Evolutionary conservation across 495 filamentous ascomycete genomes (phyloP).

Genomic region (Lichina pygmaea): DNA sequence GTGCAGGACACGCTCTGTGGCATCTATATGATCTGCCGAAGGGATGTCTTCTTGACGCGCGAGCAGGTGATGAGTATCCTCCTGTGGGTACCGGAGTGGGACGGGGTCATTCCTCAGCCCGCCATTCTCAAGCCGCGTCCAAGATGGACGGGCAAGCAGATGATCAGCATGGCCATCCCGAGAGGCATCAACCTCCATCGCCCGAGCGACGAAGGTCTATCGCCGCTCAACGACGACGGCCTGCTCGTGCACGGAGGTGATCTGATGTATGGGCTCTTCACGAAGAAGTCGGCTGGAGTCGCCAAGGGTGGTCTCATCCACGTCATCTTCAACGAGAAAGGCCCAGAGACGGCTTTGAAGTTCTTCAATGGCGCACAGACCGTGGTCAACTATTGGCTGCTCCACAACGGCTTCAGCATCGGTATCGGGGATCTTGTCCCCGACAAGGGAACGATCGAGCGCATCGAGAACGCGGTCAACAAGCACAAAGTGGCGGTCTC

Average conservation of each 20-base stretch:
- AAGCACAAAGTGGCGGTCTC: constrained; percentile 57
- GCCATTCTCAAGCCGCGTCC: constrained; percentile 78
- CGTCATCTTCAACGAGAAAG: constrained; percentile 87
- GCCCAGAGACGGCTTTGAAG: constrained; percentile 50
- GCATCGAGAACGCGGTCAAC: constrained; percentile 54
- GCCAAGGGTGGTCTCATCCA: constrained; percentile 72
- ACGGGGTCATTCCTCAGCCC: constrained; percentile 73
- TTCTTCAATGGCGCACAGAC: constrained; percentile 92
- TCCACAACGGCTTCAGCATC: constrained; percentile 96
- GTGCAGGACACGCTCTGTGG: constrained; percentile 93
- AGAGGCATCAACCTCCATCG: constrained; percentile 57
- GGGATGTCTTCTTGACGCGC: constrained; percentile 72
- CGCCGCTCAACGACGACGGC: constrained; percentile 52
- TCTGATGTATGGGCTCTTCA: constrained; percentile 66
- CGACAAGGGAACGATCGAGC: constrained; percentile 51
- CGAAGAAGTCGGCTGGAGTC: constrained; percentile 85
- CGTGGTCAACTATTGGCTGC: constrained; percentile 86
- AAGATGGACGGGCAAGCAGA: constrained; percentile 96
- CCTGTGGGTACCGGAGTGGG: constrained; percentile 93
- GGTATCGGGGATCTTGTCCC: constrained; percentile 97
- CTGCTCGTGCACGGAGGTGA: constrained; percentile 67
- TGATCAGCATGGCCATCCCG: constrained; percentile 80
- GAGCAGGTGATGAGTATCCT: constrained; percentile 87
- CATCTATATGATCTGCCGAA: constrained; percentile 84
- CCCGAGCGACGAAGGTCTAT: constrained; percentile 23